Base-by-base conservation (phyloP, 1,284 basidiomycete genomes). In the Ceratobasidium sp. region DNA sequence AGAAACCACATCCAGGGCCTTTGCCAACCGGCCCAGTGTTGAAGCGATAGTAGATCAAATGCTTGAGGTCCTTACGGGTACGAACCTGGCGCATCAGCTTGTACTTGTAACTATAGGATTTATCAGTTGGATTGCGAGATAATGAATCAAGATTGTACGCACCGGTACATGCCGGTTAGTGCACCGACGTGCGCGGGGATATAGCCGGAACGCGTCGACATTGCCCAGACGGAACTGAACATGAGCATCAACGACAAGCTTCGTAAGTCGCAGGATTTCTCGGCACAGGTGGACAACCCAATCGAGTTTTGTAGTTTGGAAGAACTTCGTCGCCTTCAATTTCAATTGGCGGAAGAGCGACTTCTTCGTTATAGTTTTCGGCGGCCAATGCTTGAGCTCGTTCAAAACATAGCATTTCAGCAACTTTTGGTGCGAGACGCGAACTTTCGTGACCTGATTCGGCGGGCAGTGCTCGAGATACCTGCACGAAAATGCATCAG, bases 71-170 rank as follows among this genome's bases (percentile, higher is more conserved):
- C 90, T 99, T 99, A 84, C 97, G 98, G 93, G 97, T 97, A 80
- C 98, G 94, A 67, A 99, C 97, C 91, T 99, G 98, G 84, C 96
- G 91, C 98, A 99, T 99, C 81, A 99, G 89, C 93, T 98, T 99
- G 89, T 99, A 99, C 89, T 99, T 99, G 89, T 99, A 88, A 40
- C 80, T 79, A 55, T 66, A 73, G 49, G 80, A 33, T 33, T 33
- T 33, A 33, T 33, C 33, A 33, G 33, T 20, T n/a, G 33, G 33
- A 33, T 67, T 26, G 42, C 5, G 13, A 13, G 18, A 20, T 67
- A 5, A 4, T 26, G 49, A 12, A 51, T 23, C 28, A 26, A n/a
- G 12, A 40, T 4, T 4, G 18, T 28, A 46, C 75, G 46, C 84
- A 96, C 67, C 98, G 92, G 87, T 99, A 99, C 95, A 99, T 98